Evolutionary conservation across 768 basidiomycete genomes (phyloP).

Genomic region (Pleurotus djamor): DNA sequence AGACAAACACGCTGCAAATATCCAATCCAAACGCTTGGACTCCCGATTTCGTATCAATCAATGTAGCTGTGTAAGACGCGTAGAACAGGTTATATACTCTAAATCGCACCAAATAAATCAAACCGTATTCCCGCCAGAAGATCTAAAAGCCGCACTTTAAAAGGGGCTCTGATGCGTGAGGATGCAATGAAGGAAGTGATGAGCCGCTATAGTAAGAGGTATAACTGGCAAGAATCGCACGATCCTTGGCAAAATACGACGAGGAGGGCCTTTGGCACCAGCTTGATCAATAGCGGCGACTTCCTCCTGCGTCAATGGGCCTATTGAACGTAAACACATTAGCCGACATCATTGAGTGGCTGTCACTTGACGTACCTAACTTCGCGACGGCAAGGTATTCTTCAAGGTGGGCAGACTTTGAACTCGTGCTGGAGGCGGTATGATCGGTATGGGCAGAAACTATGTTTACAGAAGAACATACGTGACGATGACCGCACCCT

Average conservation of each 20-base stretch:
- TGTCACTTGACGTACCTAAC: constrained; percentile 31
- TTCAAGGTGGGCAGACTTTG: constrained; percentile 55
- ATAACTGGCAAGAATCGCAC: neutral
- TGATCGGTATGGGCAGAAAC: too few relatives aligned
- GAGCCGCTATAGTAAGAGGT: too few relatives aligned
- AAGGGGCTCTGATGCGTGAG: neutral
- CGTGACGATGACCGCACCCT: constrained; percentile 70
- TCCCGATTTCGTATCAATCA: constrained; percentile 40
- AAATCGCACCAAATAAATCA: neutral
- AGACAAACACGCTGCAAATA: constrained; percentile 40
- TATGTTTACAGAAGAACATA: too few relatives aligned
- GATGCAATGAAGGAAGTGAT: neutral
- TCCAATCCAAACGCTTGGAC: constrained; percentile 40
- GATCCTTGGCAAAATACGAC: neutral
- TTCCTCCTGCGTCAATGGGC: constrained; percentile 52
- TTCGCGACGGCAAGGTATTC: constrained; percentile 71
- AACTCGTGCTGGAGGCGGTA: constrained; percentile 53
- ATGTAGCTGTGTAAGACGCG: constrained; percentile 23
- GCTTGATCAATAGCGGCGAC: constrained; percentile 63
- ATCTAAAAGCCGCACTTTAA: neutral
- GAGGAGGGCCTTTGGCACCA: constrained; percentile 45
- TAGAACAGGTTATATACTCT: too few relatives aligned
- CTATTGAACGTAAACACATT: constrained; percentile 23
- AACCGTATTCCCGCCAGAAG: neutral
- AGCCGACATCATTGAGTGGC: neutral